Evolutionary conservation across 192 early-diverging fungal genomes (phyloP).

Genomic region (Entrophospora sp.): DNA sequence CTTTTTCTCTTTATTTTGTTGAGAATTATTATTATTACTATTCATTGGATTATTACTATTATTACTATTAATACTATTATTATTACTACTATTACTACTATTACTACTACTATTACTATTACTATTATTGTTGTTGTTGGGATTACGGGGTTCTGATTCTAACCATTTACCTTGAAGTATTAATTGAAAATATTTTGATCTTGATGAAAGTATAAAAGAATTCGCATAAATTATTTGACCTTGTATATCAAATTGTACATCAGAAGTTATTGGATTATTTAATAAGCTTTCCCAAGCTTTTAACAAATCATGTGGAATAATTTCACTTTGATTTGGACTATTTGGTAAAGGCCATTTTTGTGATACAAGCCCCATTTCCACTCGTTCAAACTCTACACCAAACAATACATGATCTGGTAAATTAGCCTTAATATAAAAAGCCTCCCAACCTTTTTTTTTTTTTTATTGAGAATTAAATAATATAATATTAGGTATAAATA

Average conservation of each 20-base stretch:
- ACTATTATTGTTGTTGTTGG: neutral
- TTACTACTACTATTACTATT: no score
- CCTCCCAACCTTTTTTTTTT: neutral
- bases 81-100: neutral
- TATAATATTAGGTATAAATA: neutral
- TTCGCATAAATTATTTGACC: slow-evolving; percentile 14
- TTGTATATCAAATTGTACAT: slow-evolving; percentile 13
- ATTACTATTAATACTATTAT: neutral
- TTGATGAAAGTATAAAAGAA: neutral
- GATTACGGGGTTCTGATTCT: neutral
- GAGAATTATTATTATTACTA: neutral
- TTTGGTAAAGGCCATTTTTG: slow-evolving; percentile 13
- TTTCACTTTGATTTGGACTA: neutral
- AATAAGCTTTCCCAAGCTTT: slow-evolving; percentile 1
- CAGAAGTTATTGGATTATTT: slow-evolving; percentile 5
- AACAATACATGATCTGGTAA: slow-evolving; percentile 15
- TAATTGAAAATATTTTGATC: slow-evolving; percentile 12
- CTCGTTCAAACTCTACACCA: slow-evolving; percentile 11
- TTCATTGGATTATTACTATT: no score
- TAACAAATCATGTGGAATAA: slow-evolving; percentile 3
- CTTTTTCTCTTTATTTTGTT: no score
- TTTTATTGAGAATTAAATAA: neutral
- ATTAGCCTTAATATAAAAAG: neutral
- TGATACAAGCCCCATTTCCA: neutral
- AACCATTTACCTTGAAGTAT: slow-evolving; percentile 6